Conservation (phyloP, 177 flowering plant species). For the Vitis hybrid region DNA sequence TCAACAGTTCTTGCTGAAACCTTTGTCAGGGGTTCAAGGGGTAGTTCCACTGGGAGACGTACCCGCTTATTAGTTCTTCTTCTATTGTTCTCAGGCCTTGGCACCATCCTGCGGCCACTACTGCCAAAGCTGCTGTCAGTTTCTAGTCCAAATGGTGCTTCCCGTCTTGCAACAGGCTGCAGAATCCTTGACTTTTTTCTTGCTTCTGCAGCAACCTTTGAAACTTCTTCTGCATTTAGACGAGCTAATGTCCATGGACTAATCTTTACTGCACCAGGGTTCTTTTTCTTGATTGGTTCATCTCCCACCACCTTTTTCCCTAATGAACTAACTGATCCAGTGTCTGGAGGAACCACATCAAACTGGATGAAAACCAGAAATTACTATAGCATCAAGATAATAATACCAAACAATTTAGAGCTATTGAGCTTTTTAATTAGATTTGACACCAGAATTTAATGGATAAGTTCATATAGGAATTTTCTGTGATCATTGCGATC, state of each 20-base stretch:
- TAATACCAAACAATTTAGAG: background rate
- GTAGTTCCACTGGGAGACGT: slow-evolving; percentile 63
- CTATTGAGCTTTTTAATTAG: no score
- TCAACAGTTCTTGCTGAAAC: slow-evolving; percentile 34
- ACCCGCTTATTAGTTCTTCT: slow-evolving; percentile 56
- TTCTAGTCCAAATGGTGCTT: slow-evolving; percentile 44
- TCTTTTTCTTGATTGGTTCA: slow-evolving; percentile 64
- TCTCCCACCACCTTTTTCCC: slow-evolving; percentile 58
- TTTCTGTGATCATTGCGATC: no score
- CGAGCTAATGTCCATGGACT: slow-evolving; percentile 98
- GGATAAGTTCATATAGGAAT: no score
- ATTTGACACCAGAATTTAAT: no score
- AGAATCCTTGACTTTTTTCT: slow-evolving; percentile 81
- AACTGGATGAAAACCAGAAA: slow-evolving; percentile 47
- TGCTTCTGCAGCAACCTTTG: slow-evolving; percentile 86
- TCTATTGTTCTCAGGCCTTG: slow-evolving; percentile 51
- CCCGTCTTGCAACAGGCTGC: slow-evolving; percentile 68
- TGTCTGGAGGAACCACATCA: slow-evolving; percentile 94
- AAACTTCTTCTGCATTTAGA: slow-evolving; percentile 85
- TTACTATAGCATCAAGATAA: background rate
- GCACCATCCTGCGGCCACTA: slow-evolving; percentile 51
- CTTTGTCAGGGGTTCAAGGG: slow-evolving; percentile 42
- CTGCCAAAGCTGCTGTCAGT: slow-evolving; percentile 72
- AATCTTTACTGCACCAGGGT: slow-evolving; percentile 64
- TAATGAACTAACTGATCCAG: slow-evolving; percentile 65